phyloP scores from a whole-genome alignment of 352 stramenopile genomes.

The Globisporangium echinulatum region DNA sequence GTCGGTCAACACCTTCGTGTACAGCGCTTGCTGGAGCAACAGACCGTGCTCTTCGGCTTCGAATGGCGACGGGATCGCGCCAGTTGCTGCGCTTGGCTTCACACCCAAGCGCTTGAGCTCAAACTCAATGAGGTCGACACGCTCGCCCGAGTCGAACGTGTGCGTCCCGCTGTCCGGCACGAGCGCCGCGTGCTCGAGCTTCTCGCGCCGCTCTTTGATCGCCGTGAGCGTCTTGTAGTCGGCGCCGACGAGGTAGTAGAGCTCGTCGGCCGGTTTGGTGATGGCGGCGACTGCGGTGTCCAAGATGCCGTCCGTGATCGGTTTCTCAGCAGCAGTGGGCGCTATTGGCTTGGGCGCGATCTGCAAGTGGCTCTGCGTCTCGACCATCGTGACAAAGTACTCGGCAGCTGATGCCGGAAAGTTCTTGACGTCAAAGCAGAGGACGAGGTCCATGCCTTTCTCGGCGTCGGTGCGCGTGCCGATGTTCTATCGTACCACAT shows the following conservation, averaged over 20 bases:
- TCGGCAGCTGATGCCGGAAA: slow-evolving; percentile 39
- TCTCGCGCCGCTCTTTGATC: slow-evolving; percentile 60
- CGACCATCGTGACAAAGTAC: slow-evolving; percentile 66
- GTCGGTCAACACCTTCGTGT: slow-evolving; percentile 55
- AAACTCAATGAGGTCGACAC: slow-evolving; percentile 72
- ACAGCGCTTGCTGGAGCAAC: slow-evolving; percentile 62
- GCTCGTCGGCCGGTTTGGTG: slow-evolving; percentile 12
- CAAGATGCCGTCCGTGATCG: slow-evolving; percentile 11
- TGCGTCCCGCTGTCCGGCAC: slow-evolving; percentile 35
- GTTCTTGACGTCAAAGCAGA: slow-evolving; percentile 64
- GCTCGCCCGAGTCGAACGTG: slow-evolving; percentile 59
- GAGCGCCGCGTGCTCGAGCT: slow-evolving; percentile 31
- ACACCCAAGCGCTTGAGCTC: slow-evolving; percentile 56
- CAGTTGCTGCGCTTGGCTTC: slow-evolving; percentile 8
- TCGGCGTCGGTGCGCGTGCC: slow-evolving; percentile 37
- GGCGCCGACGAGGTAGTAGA: slow-evolving; percentile 55
- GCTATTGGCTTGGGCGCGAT: slow-evolving; percentile 33
- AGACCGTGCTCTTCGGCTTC: slow-evolving; percentile 59
- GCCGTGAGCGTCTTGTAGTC: slow-evolving; percentile 35
- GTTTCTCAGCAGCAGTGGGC: background rate
- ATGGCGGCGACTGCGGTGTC: slow-evolving; percentile 14
- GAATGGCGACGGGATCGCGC: slow-evolving; percentile 43
- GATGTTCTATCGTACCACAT: slow-evolving; percentile 36
- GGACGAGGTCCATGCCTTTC: slow-evolving; percentile 62
- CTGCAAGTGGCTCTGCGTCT: slow-evolving; percentile 50